phyloP scores from a whole-genome alignment of 768 basidiomycete genomes.

The Leccinum ochraceum region DNA sequence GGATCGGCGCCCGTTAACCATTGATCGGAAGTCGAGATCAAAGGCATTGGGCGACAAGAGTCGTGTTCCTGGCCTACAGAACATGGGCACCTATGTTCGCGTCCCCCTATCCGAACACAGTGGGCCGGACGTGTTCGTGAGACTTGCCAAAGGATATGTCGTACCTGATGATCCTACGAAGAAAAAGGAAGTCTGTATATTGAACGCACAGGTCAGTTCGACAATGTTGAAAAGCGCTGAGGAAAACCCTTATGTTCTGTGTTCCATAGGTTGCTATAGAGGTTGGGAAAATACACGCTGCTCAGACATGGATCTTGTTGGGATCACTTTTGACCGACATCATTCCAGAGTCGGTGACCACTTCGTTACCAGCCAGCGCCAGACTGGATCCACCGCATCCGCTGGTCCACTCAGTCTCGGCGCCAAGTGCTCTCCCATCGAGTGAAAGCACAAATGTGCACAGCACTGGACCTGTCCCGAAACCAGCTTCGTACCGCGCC shows the following conservation, averaged over 20 bases:
- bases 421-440: slow-evolving; percentile 42
- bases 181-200: slow-evolving; percentile 46
- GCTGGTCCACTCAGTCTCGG: slow-evolving; percentile 42
- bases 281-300: slow-evolving; percentile 54
- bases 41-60: slow-evolving; percentile 65
- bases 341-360: slow-evolving; percentile 37
- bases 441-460: slow-evolving; percentile 15
- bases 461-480: slow-evolving; percentile 15
- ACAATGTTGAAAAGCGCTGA: neutral
- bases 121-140: slow-evolving; percentile 45
- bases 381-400: slow-evolving; percentile 22
- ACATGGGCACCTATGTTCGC: slow-evolving; percentile 50
- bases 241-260: neutral
- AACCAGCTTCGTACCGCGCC: slow-evolving; percentile 26
- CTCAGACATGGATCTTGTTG: slow-evolving; percentile 69
- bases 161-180: slow-evolving; percentile 43
- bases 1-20: slow-evolving; percentile 23
- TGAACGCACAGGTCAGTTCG: slow-evolving; percentile 57
- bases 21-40: slow-evolving; percentile 35
- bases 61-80: slow-evolving; percentile 54
- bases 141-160: slow-evolving; percentile 64
- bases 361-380: slow-evolving; percentile 26
- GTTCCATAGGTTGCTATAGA: slow-evolving; percentile 53
- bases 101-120: slow-evolving; percentile 20
- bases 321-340: slow-evolving; percentile 55